These are phyloP conservation scores for Aspergillus fumigatiaffinis DNA, from an alignment of 2,329 filamentous ascomycete genomes.

Conservation along the genomic window DNA sequence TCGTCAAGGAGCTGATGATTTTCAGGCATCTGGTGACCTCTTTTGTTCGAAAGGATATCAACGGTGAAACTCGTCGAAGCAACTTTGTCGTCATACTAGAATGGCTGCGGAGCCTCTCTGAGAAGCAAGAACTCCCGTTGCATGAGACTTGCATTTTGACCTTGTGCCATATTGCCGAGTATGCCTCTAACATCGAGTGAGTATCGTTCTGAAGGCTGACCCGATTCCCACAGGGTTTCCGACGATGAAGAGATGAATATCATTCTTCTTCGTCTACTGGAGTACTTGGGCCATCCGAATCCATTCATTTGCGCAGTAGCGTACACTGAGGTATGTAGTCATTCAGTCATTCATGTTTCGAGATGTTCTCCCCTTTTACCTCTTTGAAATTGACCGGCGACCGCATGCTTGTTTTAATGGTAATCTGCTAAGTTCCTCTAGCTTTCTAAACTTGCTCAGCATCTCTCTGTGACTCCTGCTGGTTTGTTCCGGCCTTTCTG, in stretches of 20 bases:
- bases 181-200: slow-evolving; percentile 21
- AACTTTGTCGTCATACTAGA: slow-evolving; percentile 70
- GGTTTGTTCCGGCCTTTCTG: slow-evolving; percentile 83
- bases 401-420: background rate
- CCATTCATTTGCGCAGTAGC: slow-evolving; percentile 74
- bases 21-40: slow-evolving; percentile 59
- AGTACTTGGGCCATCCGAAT: slow-evolving; percentile 82
- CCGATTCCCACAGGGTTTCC: slow-evolving; percentile 51
- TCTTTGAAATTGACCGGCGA: background rate
- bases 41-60: slow-evolving; percentile 56
- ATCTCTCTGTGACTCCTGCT: slow-evolving; percentile 57
- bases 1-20: slow-evolving; percentile 11
- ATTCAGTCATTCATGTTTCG: background rate
- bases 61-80: slow-evolving; percentile 47
- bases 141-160: slow-evolving; percentile 83
- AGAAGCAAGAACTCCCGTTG: slow-evolving; percentile 62
- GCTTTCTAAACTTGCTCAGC: slow-evolving; percentile 68
- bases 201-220: slow-evolving; percentile 1
- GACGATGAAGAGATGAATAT: slow-evolving; percentile 82
- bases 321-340: slow-evolving; percentile 65
- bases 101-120: slow-evolving; percentile 67
- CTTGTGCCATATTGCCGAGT: slow-evolving; percentile 78
- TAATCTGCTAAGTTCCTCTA: slow-evolving; percentile 22
- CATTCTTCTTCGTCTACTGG: slow-evolving; percentile 75
- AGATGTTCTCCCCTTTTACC: background rate